phyloP scores from a whole-genome alignment of 257 asterid genomes.

The Solanum chaucha region DNA sequence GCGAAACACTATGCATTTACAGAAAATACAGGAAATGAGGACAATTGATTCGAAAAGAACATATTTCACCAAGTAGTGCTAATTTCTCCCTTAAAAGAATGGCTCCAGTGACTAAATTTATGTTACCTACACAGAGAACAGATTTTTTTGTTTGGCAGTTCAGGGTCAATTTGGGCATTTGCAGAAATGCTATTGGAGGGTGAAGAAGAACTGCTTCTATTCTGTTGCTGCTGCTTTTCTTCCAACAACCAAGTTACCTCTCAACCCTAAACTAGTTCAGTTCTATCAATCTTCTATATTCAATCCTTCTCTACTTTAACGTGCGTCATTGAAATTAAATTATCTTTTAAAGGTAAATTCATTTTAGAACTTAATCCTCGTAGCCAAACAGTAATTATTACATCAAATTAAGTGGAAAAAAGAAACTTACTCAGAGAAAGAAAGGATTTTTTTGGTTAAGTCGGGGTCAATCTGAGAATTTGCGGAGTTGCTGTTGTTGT shows the following conservation, averaged over 20 bases:
- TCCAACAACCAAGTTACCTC: neutral
- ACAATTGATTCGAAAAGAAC: neutral
- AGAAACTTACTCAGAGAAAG: conserved; percentile 48
- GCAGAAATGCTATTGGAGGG: neutral
- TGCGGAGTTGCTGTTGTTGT: conserved; percentile 15
- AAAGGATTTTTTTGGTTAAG: conserved; percentile 58
- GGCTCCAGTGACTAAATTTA: neutral
- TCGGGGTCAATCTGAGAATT: conserved; percentile 57
- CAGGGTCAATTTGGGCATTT: neutral
- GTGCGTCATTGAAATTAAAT: neutral
- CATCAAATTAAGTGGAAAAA: neutral
- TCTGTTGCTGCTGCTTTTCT: neutral
- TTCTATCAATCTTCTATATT: neutral
- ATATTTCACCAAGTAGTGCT: neutral
- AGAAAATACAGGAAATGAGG: neutral
- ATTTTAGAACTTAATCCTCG: neutral
- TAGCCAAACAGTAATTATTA: neutral
- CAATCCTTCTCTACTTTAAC: neutral
- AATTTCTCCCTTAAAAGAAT: neutral
- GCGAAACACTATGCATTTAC: neutral
- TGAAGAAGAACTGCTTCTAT: neutral
- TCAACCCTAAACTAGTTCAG: neutral
- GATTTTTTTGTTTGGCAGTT: neutral
- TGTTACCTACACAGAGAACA: neutral
- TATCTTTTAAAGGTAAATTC: neutral